Evolutionary conservation across 2,329 filamentous ascomycete species (phyloP).

Genomic region (Cytospora paraplurivora): DNA sequence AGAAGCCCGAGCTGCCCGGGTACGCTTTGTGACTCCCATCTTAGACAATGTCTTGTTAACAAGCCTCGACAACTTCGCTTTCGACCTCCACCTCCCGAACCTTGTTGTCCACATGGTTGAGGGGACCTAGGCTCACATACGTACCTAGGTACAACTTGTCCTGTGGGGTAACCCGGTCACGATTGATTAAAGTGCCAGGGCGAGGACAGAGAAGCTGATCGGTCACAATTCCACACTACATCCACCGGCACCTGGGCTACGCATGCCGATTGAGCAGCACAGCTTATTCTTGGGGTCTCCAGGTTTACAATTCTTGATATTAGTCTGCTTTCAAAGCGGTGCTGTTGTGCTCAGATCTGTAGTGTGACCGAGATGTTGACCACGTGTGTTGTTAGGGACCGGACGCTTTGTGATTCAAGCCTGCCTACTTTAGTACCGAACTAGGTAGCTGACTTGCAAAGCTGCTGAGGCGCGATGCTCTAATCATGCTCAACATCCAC

Average conservation of each 20-base stretch:
- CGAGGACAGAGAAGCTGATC: not conserved
- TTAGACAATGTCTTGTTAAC: not conserved
- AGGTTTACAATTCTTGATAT: too few relatives aligned
- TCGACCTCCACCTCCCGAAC: constrained; percentile 17
- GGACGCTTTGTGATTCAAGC: too few relatives aligned
- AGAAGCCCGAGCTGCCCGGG: not conserved
- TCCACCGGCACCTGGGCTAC: not conserved
- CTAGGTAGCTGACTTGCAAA: not conserved
- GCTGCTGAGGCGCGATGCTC: not conserved
- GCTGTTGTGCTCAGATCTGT: too few relatives aligned
- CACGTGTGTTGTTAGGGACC: too few relatives aligned
- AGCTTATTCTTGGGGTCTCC: too few relatives aligned
- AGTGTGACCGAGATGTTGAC: too few relatives aligned
- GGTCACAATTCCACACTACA: not conserved
- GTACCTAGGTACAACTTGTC: not conserved
- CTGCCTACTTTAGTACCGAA: not conserved
- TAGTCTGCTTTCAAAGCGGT: too few relatives aligned
- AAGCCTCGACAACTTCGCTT: not conserved
- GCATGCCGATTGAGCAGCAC: too few relatives aligned
- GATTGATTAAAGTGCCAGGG: not conserved
- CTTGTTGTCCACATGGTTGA: constrained; percentile 11
- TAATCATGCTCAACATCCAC: not conserved
- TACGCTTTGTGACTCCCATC: not conserved
- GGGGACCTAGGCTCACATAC: not conserved
- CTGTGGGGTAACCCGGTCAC: not conserved